Conservation (phyloP, 2,329 filamentous ascomycete genomes). For the Pseudocercospora macadamiae region DNA sequence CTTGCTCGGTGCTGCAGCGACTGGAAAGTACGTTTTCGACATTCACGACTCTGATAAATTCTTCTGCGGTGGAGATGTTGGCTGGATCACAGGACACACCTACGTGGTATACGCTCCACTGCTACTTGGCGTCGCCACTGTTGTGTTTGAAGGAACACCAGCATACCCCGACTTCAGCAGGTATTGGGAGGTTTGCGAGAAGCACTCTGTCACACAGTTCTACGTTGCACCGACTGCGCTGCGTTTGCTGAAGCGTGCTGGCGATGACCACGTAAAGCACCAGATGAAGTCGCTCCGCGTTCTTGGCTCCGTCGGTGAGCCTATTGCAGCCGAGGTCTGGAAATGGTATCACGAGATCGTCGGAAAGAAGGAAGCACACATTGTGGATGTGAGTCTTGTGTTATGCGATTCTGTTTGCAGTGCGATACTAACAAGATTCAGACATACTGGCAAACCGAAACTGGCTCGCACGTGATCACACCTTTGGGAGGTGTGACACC, state of each 20-base stretch:
- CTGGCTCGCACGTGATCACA: constrained; percentile 92
- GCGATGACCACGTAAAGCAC: constrained; percentile 86
- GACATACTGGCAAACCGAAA: constrained; percentile 99
- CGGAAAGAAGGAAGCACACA: constrained; percentile 87
- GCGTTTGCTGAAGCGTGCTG: constrained; percentile 90
- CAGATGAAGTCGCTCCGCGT: constrained; percentile 88
- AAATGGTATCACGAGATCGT: constrained; percentile 99
- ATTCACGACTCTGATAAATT: constrained; percentile 91
- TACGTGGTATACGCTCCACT: constrained; percentile 97
- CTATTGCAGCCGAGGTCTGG: constrained; percentile 97
- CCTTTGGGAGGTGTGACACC: constrained; percentile 91
- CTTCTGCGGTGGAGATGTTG: constrained; percentile 97
- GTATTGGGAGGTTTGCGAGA: constrained; percentile 98
- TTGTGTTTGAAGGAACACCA: constrained; percentile 97
- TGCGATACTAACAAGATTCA: constrained; percentile 45
- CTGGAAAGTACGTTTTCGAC: constrained; percentile 98
- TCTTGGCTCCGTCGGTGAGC: constrained; percentile 92
- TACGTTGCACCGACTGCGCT: constrained; percentile 96
- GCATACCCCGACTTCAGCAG: constrained; percentile 97
- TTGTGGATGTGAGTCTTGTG: constrained; percentile 81
- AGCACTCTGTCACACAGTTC: constrained; percentile 95
- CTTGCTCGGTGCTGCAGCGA: constrained; percentile 87
- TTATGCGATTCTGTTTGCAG: neutral
- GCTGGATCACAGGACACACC: constrained; percentile 98
- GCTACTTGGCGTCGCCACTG: constrained; percentile 87